Conservation (phyloP, 1,139 yeast genomes). For the Debaryomycetaceae sp. region DNA sequence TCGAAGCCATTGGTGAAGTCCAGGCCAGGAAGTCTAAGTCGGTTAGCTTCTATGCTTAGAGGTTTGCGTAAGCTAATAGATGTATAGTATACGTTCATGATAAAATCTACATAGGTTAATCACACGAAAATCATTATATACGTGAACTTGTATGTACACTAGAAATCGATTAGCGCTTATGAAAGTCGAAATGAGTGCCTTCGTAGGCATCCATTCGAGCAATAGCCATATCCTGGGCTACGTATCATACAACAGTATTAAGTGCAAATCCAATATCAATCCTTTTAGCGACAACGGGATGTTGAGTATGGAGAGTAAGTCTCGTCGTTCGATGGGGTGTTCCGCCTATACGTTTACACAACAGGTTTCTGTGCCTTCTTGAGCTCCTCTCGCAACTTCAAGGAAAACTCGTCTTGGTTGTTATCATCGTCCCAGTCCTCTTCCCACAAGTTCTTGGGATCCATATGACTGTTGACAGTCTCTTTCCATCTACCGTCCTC, state of each 20-base stretch:
- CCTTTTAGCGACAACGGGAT: no score
- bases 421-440: conserved; percentile 97
- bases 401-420: conserved; percentile 79
- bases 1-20: conserved; percentile 96
- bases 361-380: conserved; percentile 16
- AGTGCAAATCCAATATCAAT: no score
- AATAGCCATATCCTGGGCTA: neutral
- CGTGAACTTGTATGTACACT: neutral
- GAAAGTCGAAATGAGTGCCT: neutral
- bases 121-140: neutral
- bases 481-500: conserved; percentile 60
- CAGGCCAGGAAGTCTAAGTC: conserved; percentile 95
- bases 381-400: conserved; percentile 55
- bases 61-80: neutral
- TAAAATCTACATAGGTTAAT: neutral
- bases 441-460: conserved; percentile 67
- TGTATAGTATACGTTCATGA: conserved; percentile 2
- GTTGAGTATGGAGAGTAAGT: no score
- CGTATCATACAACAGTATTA: no score
- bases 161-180: neutral
- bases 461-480: conserved; percentile 38
- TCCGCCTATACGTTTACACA: conserved; percentile 1
- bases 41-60: conserved; percentile 84
- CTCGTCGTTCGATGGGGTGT: no score
- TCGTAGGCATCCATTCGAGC: neutral